Percentiles rank a stretch among this genome's conserved stretches.
These are phyloP conservation scores for Lactarius tabidus DNA, from an alignment of 768 basidiomycete genomes.

Conservation along the genomic window DNA sequence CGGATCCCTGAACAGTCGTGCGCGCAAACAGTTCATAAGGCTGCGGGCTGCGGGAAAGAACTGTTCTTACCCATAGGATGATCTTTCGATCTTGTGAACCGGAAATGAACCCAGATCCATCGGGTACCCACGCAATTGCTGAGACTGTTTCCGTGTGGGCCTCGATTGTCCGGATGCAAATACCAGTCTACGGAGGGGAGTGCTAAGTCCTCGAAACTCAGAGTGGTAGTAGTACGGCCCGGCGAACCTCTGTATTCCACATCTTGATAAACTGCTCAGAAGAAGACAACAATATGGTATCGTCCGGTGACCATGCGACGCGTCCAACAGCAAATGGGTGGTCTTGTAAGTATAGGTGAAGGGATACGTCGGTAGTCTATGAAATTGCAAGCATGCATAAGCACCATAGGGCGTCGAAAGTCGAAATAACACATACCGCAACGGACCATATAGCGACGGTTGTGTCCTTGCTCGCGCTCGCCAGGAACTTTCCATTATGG, in stretches of 20 bases:
- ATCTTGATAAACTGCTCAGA: constrained; percentile 79
- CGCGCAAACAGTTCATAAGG: constrained; percentile 12
- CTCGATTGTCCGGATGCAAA: constrained; percentile 60
- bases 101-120: constrained; percentile 86
- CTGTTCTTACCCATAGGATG: constrained; percentile 69
- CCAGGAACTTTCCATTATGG: constrained; percentile 78
- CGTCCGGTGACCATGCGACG: constrained; percentile 91
- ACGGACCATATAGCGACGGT: constrained; percentile 86
- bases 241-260: constrained; percentile 82
- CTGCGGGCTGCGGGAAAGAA: constrained; percentile 10
- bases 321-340: constrained; percentile 76
- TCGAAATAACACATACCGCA: constrained; percentile 49
- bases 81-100: constrained; percentile 83
- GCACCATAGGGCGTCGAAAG: constrained; percentile 3
- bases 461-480: constrained; percentile 85
- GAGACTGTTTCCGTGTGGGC: constrained; percentile 82
- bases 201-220: constrained; percentile 18
- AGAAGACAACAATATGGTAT: constrained; percentile 75
- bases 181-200: constrained; percentile 55
- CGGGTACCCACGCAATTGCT: constrained; percentile 84
- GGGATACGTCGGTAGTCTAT: constrained; percentile 48
- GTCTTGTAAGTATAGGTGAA: constrained; percentile 62
- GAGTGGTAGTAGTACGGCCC: constrained; percentile 4
- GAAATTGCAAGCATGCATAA: constrained; percentile 5
- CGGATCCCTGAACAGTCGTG: constrained; percentile 51